Percentiles rank a stretch among this genome's conserved stretches.
These are phyloP conservation scores for Tolypocladium sp. DNA, from an alignment of 2,329 filamentous ascomycete species.

Conservation along the genomic window DNA sequence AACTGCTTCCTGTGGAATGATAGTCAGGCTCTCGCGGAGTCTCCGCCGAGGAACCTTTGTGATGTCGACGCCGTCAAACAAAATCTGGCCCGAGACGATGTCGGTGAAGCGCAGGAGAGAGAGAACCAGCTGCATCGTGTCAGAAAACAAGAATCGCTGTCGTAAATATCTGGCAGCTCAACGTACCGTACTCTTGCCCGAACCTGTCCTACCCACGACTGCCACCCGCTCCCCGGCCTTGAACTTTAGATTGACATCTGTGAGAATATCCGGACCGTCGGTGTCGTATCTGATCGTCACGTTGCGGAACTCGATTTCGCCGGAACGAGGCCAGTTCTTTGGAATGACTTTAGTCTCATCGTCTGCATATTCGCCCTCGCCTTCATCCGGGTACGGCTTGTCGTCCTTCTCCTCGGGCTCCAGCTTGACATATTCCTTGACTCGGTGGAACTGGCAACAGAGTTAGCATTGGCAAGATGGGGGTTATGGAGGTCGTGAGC, in stretches of 20 bases:
- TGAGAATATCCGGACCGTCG: constrained; percentile 38
- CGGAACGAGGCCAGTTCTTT: constrained; percentile 33
- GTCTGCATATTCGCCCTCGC: constrained; percentile 30
- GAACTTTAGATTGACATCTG: constrained; percentile 40
- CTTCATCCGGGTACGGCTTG: constrained; percentile 26
- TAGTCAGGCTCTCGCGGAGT: constrained; percentile 44
- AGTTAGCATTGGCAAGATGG: background rate
- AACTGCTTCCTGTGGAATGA: constrained; percentile 51
- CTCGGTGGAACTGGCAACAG: constrained; percentile 32
- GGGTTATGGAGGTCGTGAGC: constrained; percentile 9
- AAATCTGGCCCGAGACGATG: constrained; percentile 39
- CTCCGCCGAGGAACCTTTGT: constrained; percentile 38
- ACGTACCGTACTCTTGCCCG: constrained; percentile 71
- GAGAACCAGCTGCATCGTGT: constrained; percentile 30
- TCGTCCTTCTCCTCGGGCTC: constrained; percentile 35
- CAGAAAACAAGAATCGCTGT: background rate
- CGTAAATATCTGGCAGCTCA: background rate
- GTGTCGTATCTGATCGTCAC: constrained; percentile 39
- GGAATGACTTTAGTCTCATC: constrained; percentile 27
- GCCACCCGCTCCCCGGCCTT: constrained; percentile 66
- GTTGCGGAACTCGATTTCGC: constrained; percentile 41
- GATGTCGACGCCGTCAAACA: constrained; percentile 48
- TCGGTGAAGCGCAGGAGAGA: constrained; percentile 46
- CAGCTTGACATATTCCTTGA: constrained; percentile 38
- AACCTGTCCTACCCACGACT: constrained; percentile 71